Evolutionary conservation across 2,329 filamentous ascomycete genomes (phyloP), one percentile per base, ranked within the genome.

Genomic region (Thelonectria blattea): DNA sequence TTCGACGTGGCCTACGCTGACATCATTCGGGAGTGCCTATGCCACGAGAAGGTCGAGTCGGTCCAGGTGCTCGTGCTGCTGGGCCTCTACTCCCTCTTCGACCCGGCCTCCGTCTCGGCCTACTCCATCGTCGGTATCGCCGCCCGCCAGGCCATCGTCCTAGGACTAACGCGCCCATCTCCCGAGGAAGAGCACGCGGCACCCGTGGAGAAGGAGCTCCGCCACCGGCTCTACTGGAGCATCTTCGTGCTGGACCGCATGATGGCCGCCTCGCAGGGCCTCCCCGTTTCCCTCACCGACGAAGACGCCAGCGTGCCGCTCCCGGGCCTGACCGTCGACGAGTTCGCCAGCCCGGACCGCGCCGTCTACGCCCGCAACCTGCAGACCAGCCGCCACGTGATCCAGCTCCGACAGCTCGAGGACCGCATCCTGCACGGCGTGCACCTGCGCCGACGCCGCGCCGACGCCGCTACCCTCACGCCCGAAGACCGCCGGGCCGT

Each of bases 191-290:
- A 75, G 17, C 65, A 72, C 14, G 56, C 65, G 2, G 62, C 59
- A 8, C 68, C 67, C 1, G 72, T 61, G 47, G 73, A 74, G 22
- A 70, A 65, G 15, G 75, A 73, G 62, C 64, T 75, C 20, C 74
- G 74, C 1, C 76, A 78, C 49, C 76, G 79, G 1, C 68, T 81
- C 1, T 78, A 75, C 58, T 81, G 79, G 79, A 80, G 78, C 43
- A 76, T 80, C 7, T 80, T 76, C 60, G 76, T 79, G 1, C 67
- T 81, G 2, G 79, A 81, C 57, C 74, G 79, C 17, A 81, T 81
- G 79, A 77, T 79, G 65, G 74, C 78, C 14, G 70, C 75, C 2
- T 79, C 77, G 0, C 72, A 75, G 4, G 79, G 79, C 3, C 66
- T 80, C 10, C 76, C 78, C 0, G 72, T 73, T 2, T 75, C 76